phyloP scores from a whole-genome alignment of 345 rosid species.

The Raphanus raphanistrum region DNA sequence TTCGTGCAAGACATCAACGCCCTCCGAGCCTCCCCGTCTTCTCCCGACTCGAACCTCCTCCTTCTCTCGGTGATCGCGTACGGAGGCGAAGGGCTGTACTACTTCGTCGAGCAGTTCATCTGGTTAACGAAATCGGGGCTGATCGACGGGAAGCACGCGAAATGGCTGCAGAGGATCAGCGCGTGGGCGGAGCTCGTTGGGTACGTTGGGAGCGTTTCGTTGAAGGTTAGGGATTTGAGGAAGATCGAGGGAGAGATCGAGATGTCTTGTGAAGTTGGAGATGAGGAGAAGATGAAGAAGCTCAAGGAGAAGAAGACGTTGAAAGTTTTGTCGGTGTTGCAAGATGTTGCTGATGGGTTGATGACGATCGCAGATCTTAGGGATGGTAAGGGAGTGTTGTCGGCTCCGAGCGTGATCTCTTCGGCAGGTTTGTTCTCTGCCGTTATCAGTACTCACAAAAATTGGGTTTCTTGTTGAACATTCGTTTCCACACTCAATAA shows the following conservation, averaged over 20 bases:
- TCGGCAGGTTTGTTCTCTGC: constrained; percentile 86
- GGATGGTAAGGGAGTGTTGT: constrained; percentile 65
- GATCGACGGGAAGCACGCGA: constrained; percentile 57
- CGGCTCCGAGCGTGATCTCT: constrained; percentile 56
- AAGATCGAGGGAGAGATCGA: constrained; percentile 50
- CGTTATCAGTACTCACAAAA: constrained; percentile 81
- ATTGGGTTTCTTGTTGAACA: constrained; percentile 80
- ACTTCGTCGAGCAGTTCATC: constrained; percentile 17
- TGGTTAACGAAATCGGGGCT: constrained; percentile 89
- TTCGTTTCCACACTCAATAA: neutral
- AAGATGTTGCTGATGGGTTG: constrained; percentile 83
- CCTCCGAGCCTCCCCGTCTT: constrained; percentile 37
- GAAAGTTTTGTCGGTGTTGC: constrained; percentile 71
- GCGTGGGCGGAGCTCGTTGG: constrained; percentile 90
- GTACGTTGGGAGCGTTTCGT: constrained; percentile 63
- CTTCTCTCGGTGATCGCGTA: neutral
- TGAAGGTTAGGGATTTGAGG: constrained; percentile 77
- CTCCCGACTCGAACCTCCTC: neutral
- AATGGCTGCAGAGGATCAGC: constrained; percentile 57
- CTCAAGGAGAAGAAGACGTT: constrained; percentile 64
- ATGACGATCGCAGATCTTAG: constrained; percentile 78
- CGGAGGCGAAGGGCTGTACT: neutral
- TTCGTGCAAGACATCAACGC: constrained; percentile 86
- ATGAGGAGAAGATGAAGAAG: constrained; percentile 52
- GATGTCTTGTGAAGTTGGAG: constrained; percentile 46